Evolutionary conservation across 169 alveolate species (phyloP), one percentile per base, ranked within the genome.

Genomic region (Eimeria praecox): DNA sequence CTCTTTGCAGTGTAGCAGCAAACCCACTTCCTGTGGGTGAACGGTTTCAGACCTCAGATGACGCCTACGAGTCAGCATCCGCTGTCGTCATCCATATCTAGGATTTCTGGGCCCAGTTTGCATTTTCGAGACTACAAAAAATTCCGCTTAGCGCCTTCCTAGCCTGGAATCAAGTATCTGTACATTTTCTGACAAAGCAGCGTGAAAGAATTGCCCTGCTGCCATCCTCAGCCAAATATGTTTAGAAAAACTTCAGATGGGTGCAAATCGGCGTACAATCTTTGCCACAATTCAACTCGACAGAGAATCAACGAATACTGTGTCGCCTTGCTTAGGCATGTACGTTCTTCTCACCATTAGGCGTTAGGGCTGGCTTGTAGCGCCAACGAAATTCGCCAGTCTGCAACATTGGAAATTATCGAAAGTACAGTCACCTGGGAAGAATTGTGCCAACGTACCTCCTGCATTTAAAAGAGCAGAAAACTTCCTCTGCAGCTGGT

Each of bases 21-120:
- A 73, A 5, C 83, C 54, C 54, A 73, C 83, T 73, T 73, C 83
- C 83, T 73, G 83, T 35, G 49, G 16, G n/a, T 38, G 83, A 38
- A 73, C n/a, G n/a, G n/a, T 0, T 8, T 27, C 22, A 18, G 5
- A 18, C 83, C 83, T 16, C 52, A 73, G 33, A n/a, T 5, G 42
- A 4, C 52, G 20, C 54, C 16, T 38, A 73, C 24, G 12, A 38
- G 52, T 40, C 27, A 71, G 38, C 8, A 18, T 8, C n/a, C 54
- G 49, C 49, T 1, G n/a, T 38, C 9, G 52, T 14, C 33, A 38
- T 38, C 14, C 18, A 49, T 12, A 10, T 38, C 35, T 40, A 38
- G 49, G 9, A 38, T 16, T 18, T 0, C 35, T 73, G 54, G 30
- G 3, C 4, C n/a, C 16, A 14, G 0, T 12, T 20, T 16, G 83